phyloP scores from a whole-genome alignment of 176 grass and related monocot species.

The Phoenix roebelenii region DNA sequence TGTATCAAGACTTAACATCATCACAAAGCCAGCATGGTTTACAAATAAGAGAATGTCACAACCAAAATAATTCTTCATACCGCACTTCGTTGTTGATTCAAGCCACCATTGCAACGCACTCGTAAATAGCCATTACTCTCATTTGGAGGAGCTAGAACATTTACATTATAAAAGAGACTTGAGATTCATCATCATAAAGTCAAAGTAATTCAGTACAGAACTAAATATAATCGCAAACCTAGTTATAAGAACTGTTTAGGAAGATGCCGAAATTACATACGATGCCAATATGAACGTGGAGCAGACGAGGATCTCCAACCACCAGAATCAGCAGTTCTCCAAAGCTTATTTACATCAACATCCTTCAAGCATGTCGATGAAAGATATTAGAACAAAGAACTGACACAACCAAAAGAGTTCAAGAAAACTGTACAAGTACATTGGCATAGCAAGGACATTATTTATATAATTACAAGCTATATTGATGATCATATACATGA shows the following conservation, averaged over 20 bases:
- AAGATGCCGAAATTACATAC: slow-evolving; percentile 34
- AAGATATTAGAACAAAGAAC: neutral
- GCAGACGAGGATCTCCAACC: slow-evolving; percentile 93
- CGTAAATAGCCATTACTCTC: slow-evolving; percentile 78
- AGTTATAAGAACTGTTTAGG: neutral
- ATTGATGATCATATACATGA: too few species aligned
- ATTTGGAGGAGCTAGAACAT: slow-evolving; percentile 59
- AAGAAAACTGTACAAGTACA: neutral
- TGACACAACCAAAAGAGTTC: neutral
- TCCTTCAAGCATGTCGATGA: slow-evolving; percentile 25
- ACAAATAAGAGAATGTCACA: slow-evolving; percentile 5
- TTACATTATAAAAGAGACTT: neutral
- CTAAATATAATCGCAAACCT: too few species aligned
- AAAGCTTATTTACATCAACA: slow-evolving; percentile 69
- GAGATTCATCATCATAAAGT: neutral
- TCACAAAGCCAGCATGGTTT: neutral
- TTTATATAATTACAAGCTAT: too few species aligned
- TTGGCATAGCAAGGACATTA: too few species aligned
- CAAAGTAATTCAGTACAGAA: neutral
- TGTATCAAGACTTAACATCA: too few species aligned
- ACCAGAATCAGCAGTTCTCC: slow-evolving; percentile 74
- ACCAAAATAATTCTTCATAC: slow-evolving; percentile 37
- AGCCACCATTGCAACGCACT: slow-evolving; percentile 91
- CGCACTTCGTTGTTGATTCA: slow-evolving; percentile 89
- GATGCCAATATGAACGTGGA: slow-evolving; percentile 64